Percentiles rank a stretch among this genome's conserved stretches.
Evolutionary conservation across 164 flowering plant species (phyloP).

Genomic region (Vitis rotundifolia): DNA sequence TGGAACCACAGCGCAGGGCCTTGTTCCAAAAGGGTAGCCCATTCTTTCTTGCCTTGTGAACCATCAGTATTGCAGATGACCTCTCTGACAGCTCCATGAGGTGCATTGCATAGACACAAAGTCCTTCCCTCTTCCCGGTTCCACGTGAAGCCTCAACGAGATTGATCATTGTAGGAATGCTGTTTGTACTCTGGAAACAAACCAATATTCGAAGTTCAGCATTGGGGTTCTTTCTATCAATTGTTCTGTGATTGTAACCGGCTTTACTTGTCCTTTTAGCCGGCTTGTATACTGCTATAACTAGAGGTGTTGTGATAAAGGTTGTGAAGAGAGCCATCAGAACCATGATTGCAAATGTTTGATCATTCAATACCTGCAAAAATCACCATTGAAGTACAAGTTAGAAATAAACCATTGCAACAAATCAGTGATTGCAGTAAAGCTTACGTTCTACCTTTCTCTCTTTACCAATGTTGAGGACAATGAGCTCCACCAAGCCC

Average conservation of each 20-base stretch:
- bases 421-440: neutral
- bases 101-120: conserved; percentile 66
- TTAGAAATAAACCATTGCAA: neutral
- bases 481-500: conserved; percentile 61
- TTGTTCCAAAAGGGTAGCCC: conserved; percentile 59
- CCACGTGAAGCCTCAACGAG: conserved; percentile 68
- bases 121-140: conserved; percentile 31
- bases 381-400: neutral
- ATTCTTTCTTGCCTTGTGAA: conserved; percentile 43
- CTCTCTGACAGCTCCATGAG: conserved; percentile 71
- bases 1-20: conserved; percentile 9
- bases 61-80: conserved; percentile 56
- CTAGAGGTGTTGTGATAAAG: conserved; percentile 70
- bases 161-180: conserved; percentile 56
- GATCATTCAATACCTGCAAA: conserved; percentile 71
- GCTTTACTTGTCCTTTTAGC: conserved; percentile 11
- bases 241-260: conserved; percentile 22
- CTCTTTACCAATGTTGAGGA: conserved; percentile 56
- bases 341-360: conserved; percentile 73
- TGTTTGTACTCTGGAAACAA: conserved; percentile 54
- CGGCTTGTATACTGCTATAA: conserved; percentile 55
- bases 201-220: conserved; percentile 46
- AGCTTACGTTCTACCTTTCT: conserved; percentile 26
- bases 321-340: conserved; percentile 83
- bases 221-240: conserved; percentile 20